Evolutionary conservation across 345 rosid genomes (phyloP).

Genomic region (Noccaea caerulescens): DNA sequence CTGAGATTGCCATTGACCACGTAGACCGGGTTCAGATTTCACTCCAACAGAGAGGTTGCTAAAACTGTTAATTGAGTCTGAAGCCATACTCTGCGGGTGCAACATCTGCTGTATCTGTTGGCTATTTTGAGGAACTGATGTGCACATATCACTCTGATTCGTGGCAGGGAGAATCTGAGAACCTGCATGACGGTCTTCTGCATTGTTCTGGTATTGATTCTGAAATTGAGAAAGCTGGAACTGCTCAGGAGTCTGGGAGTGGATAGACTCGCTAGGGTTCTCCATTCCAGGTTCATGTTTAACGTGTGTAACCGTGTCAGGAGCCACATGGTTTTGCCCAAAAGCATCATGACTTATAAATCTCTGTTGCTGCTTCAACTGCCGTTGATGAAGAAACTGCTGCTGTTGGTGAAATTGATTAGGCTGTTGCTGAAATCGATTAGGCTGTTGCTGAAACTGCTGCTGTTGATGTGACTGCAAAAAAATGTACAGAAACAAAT

Average conservation of each 20-base stretch:
- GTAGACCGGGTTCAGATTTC: constrained; percentile 60
- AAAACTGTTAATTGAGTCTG: constrained; percentile 63
- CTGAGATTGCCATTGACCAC: constrained; percentile 69
- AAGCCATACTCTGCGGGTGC: constrained; percentile 61
- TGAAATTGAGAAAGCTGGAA: constrained; percentile 68
- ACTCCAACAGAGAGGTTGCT: constrained; percentile 58
- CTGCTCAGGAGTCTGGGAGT: constrained; percentile 66
- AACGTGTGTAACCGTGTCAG: constrained; percentile 62
- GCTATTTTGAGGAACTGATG: constrained; percentile 60
- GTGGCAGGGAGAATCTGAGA: constrained; percentile 55
- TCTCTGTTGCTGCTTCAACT: constrained; percentile 67
- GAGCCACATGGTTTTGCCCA: constrained; percentile 56
- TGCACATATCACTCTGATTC: constrained; percentile 54
- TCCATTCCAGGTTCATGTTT: constrained; percentile 81
- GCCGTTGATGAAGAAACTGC: constrained; percentile 48
- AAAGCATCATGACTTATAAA: constrained; percentile 57
- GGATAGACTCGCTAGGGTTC: constrained; percentile 57
- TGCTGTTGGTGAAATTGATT: constrained; percentile 60
- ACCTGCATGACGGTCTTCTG: constrained; percentile 59
- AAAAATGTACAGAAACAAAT: constrained; percentile 45
- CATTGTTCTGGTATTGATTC: constrained; percentile 68
- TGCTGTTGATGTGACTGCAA: constrained; percentile 73
- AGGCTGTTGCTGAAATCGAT: constrained; percentile 65
- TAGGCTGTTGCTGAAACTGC: constrained; percentile 70
- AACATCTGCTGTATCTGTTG: constrained; percentile 73